Percentiles rank a stretch among this genome's conserved stretches.
These are phyloP conservation scores for Babesia sp. DNA, from an alignment of 169 alveolate species.

Conservation along the genomic window DNA sequence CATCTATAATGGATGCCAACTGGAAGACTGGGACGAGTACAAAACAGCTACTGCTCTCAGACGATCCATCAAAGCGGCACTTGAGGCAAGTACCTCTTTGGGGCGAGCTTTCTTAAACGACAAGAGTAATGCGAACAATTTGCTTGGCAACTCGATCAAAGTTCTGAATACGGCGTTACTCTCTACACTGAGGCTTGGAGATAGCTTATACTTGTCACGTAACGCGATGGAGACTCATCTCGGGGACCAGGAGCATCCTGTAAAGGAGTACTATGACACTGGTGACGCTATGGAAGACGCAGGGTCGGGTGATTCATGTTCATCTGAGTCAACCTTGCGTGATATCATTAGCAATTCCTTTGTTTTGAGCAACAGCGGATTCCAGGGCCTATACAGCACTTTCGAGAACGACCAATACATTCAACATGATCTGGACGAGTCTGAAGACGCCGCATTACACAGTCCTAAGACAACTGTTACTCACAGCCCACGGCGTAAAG, in stretches of 20 bases:
- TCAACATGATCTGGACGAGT: slow-evolving; percentile 27
- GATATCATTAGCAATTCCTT: slow-evolving; percentile 34
- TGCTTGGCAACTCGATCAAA: slow-evolving; percentile 27
- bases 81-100: slow-evolving; percentile 39
- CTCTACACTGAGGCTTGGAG: slow-evolving; percentile 53
- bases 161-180: slow-evolving; percentile 57
- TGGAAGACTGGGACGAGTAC: slow-evolving; percentile 35
- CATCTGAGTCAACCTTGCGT: slow-evolving; percentile 33
- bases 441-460: slow-evolving; percentile 1
- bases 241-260: slow-evolving; percentile 15
- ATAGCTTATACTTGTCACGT: slow-evolving; percentile 13
- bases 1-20: slow-evolving; percentile 25
- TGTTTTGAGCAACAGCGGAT: slow-evolving; percentile 17
- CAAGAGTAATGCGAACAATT: slow-evolving; percentile 8
- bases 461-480: not conserved
- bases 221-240: slow-evolving; percentile 16
- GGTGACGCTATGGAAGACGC: slow-evolving; percentile 34
- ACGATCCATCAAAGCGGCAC: slow-evolving; percentile 54
- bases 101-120: slow-evolving; percentile 27
- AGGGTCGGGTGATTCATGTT: slow-evolving; percentile 19
- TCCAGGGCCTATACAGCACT: slow-evolving; percentile 41
- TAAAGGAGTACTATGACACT: slow-evolving; percentile 26
- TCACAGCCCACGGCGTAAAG: slow-evolving; percentile 15
- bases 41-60: slow-evolving; percentile 41
- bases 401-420: slow-evolving; percentile 66